These are phyloP conservation scores for Metrosideros polymorpha DNA, from an alignment of 441 rosid genomes.

Conservation along the genomic window DNA sequence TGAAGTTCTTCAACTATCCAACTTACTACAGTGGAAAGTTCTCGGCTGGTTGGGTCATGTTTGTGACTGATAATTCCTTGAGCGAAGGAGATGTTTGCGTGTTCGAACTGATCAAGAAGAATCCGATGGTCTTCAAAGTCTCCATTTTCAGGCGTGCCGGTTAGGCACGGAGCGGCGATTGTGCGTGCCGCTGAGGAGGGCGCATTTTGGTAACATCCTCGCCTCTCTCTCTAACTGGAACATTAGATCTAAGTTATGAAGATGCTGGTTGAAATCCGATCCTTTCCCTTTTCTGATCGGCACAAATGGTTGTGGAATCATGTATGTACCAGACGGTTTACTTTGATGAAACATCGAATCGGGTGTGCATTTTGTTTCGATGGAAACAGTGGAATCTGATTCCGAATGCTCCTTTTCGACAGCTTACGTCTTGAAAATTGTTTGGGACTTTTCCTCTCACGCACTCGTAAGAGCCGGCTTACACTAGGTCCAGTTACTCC, in stretches of 20 bases:
- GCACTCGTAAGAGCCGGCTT: not conserved
- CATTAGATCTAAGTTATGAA: not conserved
- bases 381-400: not conserved
- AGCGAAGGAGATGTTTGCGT: not conserved
- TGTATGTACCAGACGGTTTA: not conserved
- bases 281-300: not conserved
- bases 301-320: not conserved
- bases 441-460: not conserved
- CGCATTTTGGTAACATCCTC: not conserved
- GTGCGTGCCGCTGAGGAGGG: not conserved
- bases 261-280: not conserved
- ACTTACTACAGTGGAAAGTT: not conserved
- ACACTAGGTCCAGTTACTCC: not conserved
- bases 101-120: not conserved
- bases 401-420: not conserved
- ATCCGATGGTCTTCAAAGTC: not conserved
- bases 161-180: not conserved
- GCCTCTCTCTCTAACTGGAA: not conserved
- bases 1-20: not conserved
- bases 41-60: not conserved
- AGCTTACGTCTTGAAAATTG: not conserved
- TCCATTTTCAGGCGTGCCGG: not conserved
- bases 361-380: not conserved
- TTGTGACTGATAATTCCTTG: not conserved
- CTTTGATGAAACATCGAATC: not conserved